Conservation (phyloP, 2,329 filamentous ascomycete species). For the Alternaria sp. region DNA sequence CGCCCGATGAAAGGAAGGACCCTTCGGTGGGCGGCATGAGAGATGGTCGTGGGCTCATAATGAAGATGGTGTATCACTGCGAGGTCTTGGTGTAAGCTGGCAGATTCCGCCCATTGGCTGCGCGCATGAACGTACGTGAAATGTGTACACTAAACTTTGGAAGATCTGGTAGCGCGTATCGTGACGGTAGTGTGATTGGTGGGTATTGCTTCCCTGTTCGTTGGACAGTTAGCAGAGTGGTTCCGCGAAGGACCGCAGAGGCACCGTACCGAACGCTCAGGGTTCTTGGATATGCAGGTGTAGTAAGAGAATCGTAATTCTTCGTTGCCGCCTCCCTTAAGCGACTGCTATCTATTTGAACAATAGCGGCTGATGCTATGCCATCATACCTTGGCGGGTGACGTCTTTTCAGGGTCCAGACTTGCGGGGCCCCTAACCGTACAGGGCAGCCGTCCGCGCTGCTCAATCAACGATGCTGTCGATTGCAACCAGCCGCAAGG, state of each 20-base stretch:
- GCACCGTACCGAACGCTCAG: not conserved
- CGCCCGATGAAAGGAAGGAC: constrained; percentile 25
- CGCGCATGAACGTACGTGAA: not conserved
- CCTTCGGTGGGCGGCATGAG: constrained; percentile 31
- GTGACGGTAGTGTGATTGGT: not conserved
- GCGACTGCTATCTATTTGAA: constrained; percentile 14
- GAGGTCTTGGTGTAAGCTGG: not conserved
- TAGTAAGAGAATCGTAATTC: constrained; percentile 4
- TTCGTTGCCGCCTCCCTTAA: constrained; percentile 2
- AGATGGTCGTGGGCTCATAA: constrained; percentile 29
- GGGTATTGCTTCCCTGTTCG: constrained; percentile 3
- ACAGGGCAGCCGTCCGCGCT: constrained; percentile 3
- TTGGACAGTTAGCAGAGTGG: not conserved
- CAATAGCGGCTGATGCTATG: constrained; percentile 15
- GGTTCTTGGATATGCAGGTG: not conserved
- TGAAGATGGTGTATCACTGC: constrained; percentile 5
- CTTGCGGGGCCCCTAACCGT: constrained; percentile 20
- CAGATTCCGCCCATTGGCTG: not conserved
- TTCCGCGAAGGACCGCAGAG: not conserved
- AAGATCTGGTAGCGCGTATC: not conserved
- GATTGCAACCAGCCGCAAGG: constrained; percentile 11
- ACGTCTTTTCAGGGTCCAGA: constrained; percentile 25
- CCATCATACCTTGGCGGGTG: constrained; percentile 24
- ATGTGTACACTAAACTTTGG: not conserved
- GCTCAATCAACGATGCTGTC: constrained; percentile 13